Percentiles rank a stretch among this genome's conserved stretches.
Conservation (phyloP, 371 early-diverging fungal genomes). For the Fennellomyces sp. region DNA sequence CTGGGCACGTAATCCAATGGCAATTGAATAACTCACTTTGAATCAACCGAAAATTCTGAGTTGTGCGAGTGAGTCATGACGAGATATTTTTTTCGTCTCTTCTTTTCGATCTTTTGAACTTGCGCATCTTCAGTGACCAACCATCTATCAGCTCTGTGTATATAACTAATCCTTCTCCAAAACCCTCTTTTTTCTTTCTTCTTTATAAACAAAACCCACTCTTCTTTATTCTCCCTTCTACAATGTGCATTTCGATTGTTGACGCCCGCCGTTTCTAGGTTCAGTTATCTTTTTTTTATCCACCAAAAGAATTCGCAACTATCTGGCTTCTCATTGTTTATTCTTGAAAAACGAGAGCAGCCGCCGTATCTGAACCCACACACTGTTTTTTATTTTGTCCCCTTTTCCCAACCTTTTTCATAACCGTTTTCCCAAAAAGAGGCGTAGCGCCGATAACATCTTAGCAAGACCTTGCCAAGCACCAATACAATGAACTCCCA, state of each 20-base stretch:
- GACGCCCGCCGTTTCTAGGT: neutral
- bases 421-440: constrained; percentile 11
- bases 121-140: neutral
- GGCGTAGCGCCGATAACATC: constrained; percentile 13
- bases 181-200: neutral
- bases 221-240: neutral
- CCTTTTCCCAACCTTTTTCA: neutral
- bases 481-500: neutral
- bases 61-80: neutral
- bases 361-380: neutral
- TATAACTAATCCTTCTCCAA: too few species aligned
- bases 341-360: neutral
- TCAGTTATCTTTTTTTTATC: too few species aligned
- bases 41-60: neutral
- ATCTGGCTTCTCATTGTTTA: neutral
- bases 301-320: neutral
- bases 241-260: neutral
- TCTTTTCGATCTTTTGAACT: neutral
- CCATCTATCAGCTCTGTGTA: too few species aligned
- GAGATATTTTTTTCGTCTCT: neutral
- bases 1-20: too few species aligned
- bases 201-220: neutral
- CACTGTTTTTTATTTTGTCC: neutral
- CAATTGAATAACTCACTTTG: neutral
- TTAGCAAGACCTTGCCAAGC: neutral